Base-by-base conservation (phyloP, 495 filamentous ascomycete genomes). In the Annulohypoxylon nitens region DNA sequence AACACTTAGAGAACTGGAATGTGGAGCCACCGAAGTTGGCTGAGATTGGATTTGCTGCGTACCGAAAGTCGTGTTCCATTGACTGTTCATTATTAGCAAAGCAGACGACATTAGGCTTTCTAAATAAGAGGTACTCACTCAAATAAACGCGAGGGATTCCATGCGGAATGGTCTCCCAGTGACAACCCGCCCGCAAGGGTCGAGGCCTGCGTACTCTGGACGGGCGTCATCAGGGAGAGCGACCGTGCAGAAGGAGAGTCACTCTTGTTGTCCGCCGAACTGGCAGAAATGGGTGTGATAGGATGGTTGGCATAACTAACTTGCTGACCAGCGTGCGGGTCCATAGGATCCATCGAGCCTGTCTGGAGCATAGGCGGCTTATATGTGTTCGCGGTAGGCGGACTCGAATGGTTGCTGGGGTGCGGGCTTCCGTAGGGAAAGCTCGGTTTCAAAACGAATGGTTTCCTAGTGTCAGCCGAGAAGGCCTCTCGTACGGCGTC, bases 141-240 rank as follows among this genome's bases (percentile, higher is more conserved):
- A 85, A 99, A 97, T 74, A 99, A 92, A 60, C 92, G 89, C 33
- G 93, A 90, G 3, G 96, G 96, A 79, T 99, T 97, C 96, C 96
- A 99, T 54, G 86, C 87, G 45, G 88, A 86, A 50, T 89, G 86
- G 64, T 95, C 93, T 45, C 89, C 85, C 73, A 93, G 83, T 16
- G 89, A 84, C 66, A 90, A 81, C 39, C 82, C 83, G 72, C 81
- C 85, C 69, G 81, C 78, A 71, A 83, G 85, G 58, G 80, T 67
- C 6, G 78, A 70, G 23, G 81, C 76, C 69, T 84, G 85, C 23
- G 81, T 69, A 37, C 82, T 81, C 70, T 88, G 89, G 16, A 83
- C 83, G n/a, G 88, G 76, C 61, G 89, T 83, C 81, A 97, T 88
- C 88, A 96, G 90, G 63, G 89, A 90, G 80, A 95, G 83, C 59